Conservation (phyloP, 2,329 filamentous ascomycete species). For the Alternaria ventricosa region DNA sequence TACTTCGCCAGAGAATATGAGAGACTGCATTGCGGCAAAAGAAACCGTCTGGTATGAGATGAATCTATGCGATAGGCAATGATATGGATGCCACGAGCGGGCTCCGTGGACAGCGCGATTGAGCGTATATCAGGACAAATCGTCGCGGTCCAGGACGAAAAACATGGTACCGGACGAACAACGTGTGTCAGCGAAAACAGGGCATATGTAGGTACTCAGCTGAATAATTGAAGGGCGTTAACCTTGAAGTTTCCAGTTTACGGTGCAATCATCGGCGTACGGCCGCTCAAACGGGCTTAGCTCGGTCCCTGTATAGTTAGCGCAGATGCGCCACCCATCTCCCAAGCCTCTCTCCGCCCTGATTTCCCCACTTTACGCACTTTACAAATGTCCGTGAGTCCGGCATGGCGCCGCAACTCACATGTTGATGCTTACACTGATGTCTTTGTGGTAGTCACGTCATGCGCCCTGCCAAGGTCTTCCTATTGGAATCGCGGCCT, state of each 20-base stretch:
- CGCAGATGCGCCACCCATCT: background rate
- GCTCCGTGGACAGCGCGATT: background rate
- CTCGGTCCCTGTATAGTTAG: background rate
- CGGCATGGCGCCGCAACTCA: background rate
- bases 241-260: background rate
- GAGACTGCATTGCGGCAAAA: no score
- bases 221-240: background rate
- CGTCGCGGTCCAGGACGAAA: background rate
- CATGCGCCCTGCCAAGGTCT: background rate
- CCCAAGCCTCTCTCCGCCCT: background rate
- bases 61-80: no score
- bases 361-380: background rate
- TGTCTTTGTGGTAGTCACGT: background rate
- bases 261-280: background rate
- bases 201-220: background rate
- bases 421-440: background rate
- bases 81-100: background rate
- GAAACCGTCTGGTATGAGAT: no score
- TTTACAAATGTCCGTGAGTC: background rate
- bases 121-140: background rate
- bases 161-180: background rate
- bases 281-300: background rate
- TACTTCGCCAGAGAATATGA: background rate
- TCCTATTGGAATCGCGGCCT: background rate
- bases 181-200: background rate